These are phyloP conservation scores for Oryza nivara DNA, from an alignment of 176 grass and related monocot genomes.

Conservation along the genomic window DNA sequence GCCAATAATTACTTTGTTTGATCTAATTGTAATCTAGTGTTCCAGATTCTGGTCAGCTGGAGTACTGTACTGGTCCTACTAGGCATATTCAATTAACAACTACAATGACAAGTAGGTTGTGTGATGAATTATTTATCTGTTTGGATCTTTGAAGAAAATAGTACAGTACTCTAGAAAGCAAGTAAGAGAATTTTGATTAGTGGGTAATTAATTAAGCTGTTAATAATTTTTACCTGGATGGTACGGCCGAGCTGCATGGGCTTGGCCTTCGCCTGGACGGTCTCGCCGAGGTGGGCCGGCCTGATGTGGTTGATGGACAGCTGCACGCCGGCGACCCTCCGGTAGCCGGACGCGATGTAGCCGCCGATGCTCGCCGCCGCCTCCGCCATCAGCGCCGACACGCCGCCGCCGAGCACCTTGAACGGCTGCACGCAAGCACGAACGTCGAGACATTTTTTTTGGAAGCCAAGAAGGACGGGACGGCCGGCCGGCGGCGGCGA, in stretches of 20 bases:
- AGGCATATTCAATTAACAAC: too few relatives aligned
- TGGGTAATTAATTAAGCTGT: neutral
- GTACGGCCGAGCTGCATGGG: slow-evolving; percentile 70
- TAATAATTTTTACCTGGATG: slow-evolving; percentile 55
- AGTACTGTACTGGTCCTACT: too few relatives aligned
- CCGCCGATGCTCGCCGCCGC: slow-evolving; percentile 65
- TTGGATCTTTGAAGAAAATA: neutral
- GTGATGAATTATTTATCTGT: neutral
- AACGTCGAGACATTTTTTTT: neutral
- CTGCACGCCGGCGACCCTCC: slow-evolving; percentile 69
- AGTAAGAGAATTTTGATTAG: neutral
- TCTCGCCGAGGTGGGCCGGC: slow-evolving; percentile 64
- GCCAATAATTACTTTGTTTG: neutral
- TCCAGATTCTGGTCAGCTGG: neutral
- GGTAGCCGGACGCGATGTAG: slow-evolving; percentile 58
- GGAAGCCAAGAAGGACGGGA: too few relatives aligned
- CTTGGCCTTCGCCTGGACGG: slow-evolving; percentile 51
- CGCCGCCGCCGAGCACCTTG: slow-evolving; percentile 73
- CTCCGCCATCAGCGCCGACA: slow-evolving; percentile 86
- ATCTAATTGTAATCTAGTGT: neutral
- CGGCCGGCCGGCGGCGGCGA: neutral
- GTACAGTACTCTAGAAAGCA: neutral
- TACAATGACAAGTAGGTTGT: neutral
- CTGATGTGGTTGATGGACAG: slow-evolving; percentile 85
- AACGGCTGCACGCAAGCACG: slow-evolving; percentile 52